These are phyloP conservation scores for Chrysoporthe deuterocubensis DNA, from an alignment of 2,329 filamentous ascomycete genomes.

Conservation along the genomic window DNA sequence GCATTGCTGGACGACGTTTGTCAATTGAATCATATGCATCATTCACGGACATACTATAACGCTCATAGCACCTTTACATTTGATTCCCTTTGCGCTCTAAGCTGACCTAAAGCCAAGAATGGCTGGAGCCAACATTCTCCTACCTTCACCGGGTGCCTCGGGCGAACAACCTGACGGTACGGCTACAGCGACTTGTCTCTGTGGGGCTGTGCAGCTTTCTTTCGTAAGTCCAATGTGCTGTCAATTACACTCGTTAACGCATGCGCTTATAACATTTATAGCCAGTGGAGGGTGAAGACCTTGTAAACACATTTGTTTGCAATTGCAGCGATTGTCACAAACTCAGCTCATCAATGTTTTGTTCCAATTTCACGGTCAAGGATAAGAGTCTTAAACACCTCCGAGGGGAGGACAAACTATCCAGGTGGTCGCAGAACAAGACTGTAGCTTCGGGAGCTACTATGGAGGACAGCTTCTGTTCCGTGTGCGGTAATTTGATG, in stretches of 20 bases:
- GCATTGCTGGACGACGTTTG: too few relatives aligned
- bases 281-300: slow-evolving; percentile 49
- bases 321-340: slow-evolving; percentile 67
- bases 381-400: slow-evolving; percentile 51
- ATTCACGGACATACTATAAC: too few relatives aligned
- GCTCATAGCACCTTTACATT: too few relatives aligned
- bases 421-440: slow-evolving; percentile 46
- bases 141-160: too few relatives aligned
- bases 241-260: too few relatives aligned
- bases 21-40: too few relatives aligned
- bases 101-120: too few relatives aligned
- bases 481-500: slow-evolving; percentile 63
- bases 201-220: slow-evolving; percentile 57
- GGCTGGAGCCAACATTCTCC: too few relatives aligned
- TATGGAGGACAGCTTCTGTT: slow-evolving; percentile 68
- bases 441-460: slow-evolving; percentile 50
- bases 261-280: slow-evolving; percentile 29
- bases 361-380: slow-evolving; percentile 58
- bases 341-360: slow-evolving; percentile 65
- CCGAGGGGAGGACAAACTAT: slow-evolving; percentile 57
- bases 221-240: slow-evolving; percentile 46
- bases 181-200: slow-evolving; percentile 60
- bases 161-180: too few relatives aligned
- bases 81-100: too few relatives aligned
- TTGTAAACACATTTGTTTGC: slow-evolving; percentile 59